Evolutionary conservation across 768 basidiomycete species (phyloP), one percentile per base, ranked within the genome.

Genomic region (Mycena olivaceomarginata): DNA sequence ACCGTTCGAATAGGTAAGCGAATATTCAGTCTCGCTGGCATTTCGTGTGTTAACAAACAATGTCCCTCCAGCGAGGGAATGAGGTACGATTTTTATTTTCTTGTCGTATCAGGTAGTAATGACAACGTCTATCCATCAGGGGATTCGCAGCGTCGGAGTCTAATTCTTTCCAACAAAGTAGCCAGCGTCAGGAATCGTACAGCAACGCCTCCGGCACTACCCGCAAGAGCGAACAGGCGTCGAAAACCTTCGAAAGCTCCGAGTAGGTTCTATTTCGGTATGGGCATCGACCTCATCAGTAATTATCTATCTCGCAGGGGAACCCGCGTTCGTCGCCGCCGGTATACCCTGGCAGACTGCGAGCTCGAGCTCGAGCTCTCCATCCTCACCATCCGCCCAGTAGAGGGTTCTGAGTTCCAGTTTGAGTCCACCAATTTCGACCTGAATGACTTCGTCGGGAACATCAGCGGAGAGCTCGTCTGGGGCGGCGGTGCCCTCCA

Each of bases 261-360:
- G 20, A 53, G 51, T 53, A n/a, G 0, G 51, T 53, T 53, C 4
- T 11, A 18, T 53, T n/a, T 6, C 51, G 8, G 7, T 45, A 11
- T 45, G 43, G 43, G 51, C 8, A 18, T 7, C 9, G 7, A 8
- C n/a, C 20, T 53, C 51, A n/a, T 53, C 22, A 18, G 22, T 20
- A 7, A 18, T 53, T 53, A 31, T 7, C 7, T 22, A n/a, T 53
- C 10, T n/a, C 7, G 22, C 56, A 57, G 56, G 56, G 56, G 12
- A 57, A 20, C 22, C 10, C 56, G 22, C 22, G 25, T 11, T 57
- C 56, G 56, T 31, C 22, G 11, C 8, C 56, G 40, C 40, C 43
- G 22, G 67, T 31, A 41, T 11, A 69, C 53, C 13, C 67, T 69
- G 6, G 53, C 67, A 37, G 53, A 69, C 56, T 69, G 67, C 67